Evolutionary conservation across 352 stramenopile species (phyloP).

Genomic region (Aphanomyces stellatus): DNA sequence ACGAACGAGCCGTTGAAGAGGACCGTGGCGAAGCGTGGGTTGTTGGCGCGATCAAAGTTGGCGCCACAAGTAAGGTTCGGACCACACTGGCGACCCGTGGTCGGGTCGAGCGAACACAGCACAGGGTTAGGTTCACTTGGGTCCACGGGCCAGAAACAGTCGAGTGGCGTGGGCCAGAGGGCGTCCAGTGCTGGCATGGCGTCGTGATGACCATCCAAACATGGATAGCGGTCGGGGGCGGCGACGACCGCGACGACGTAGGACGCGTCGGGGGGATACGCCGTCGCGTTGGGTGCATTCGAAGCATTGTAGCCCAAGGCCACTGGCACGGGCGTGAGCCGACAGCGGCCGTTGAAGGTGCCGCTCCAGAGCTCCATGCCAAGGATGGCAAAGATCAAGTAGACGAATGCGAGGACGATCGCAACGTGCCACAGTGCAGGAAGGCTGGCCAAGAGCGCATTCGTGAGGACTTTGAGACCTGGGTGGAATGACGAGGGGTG

Average conservation of each 20-base stretch:
- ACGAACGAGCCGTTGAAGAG: slow-evolving; percentile 13
- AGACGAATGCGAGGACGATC: slow-evolving; percentile 85
- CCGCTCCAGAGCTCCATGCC: slow-evolving; percentile 84
- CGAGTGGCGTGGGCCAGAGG: slow-evolving; percentile 42
- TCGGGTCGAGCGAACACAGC: slow-evolving; percentile 48
- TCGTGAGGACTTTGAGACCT: slow-evolving; percentile 45
- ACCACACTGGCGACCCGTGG: slow-evolving; percentile 46
- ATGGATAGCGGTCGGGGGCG: slow-evolving; percentile 32
- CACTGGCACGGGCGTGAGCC: slow-evolving; percentile 65
- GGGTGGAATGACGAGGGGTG: background rate
- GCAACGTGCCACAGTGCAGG: slow-evolving; percentile 84
- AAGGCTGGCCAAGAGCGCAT: slow-evolving; percentile 73
- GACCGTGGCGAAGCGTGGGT: slow-evolving; percentile 41
- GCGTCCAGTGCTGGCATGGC: slow-evolving; percentile 32
- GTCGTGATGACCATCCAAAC: slow-evolving; percentile 21
- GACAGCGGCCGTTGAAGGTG: slow-evolving; percentile 72
- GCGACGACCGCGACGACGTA: slow-evolving; percentile 39
- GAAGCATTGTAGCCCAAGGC: slow-evolving; percentile 29
- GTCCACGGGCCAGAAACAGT: slow-evolving; percentile 92
- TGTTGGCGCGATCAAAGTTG: slow-evolving; percentile 62
- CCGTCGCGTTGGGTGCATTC: background rate
- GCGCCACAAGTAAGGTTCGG: slow-evolving; percentile 40
- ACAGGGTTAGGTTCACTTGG: slow-evolving; percentile 35
- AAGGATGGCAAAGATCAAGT: slow-evolving; percentile 87
- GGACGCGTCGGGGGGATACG: slow-evolving; percentile 43